Base-by-base conservation (phyloP, 306 rosid species). In the Geum urbanum region DNA sequence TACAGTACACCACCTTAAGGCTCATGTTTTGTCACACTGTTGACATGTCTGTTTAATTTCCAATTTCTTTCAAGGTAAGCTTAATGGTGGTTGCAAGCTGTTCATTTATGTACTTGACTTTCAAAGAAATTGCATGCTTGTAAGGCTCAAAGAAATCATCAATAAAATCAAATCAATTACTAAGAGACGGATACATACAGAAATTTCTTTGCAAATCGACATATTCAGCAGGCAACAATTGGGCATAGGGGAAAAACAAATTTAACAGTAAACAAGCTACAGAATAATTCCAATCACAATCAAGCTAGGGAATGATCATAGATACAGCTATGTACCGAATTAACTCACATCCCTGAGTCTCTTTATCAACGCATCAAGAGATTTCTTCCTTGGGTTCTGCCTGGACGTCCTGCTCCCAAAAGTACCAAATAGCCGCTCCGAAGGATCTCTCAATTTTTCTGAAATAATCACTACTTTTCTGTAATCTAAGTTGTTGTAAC, bases 341-440 rank as follows among this genome's bases (percentile, higher is more conserved):
- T 82, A 95, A 82, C 91, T 91, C 81, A 75, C 92, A 37, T 95
- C 99, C 86, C 63, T 95, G 51, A 95, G 95, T 82, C 97, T 87
- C 82, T 86, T 95, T 75, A 95, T 91, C 87, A 95, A 79, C 24
- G 69, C 46, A 59, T 78, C 82, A 3, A 78, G 75, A 16, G 99
- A 95, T 81, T 95, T 95, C 95, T 82, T 91, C 80, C 91, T 91
- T 0, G 99, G 97, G 74, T 91, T 95, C 84, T 89, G 99, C 83
- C 90, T 88, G 60, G 85, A 70, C 53, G 87, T 96, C 57, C 99
- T 86, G 78, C 87, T 86, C 40, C 99, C 92, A 52, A 95, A 95
- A 72, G 92, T 95, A 70, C 97, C 97, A 60, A 95, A 95, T 51
- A 89, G 85, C 76, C 99, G 82, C 40, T 94, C 99, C 0, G 99